Percentiles rank a stretch among this genome's conserved stretches.
Evolutionary conservation across 768 basidiomycete genomes (phyloP).

Genomic region (Serendipita vermifera): DNA sequence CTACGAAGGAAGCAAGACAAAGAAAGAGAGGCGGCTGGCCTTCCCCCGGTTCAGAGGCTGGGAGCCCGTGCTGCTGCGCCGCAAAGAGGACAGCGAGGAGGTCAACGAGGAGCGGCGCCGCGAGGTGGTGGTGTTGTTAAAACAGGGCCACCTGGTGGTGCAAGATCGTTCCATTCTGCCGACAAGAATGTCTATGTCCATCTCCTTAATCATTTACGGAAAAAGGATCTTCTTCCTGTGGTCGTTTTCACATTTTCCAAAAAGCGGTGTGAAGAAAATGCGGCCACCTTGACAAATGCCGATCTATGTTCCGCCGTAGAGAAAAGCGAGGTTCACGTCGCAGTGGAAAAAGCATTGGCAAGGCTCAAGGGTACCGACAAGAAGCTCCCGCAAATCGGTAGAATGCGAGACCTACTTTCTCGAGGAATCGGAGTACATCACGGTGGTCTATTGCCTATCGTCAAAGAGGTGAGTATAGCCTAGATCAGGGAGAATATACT

Average conservation of each 20-base stretch:
- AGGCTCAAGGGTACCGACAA: conserved; percentile 90
- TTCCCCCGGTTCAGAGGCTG: conserved; percentile 70
- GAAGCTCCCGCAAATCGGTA: conserved; percentile 80
- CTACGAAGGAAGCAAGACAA: conserved; percentile 92
- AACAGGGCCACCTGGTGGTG: conserved; percentile 30
- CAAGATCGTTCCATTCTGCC: conserved; percentile 49
- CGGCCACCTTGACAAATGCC: conserved; percentile 70
- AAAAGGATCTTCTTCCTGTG: conserved; percentile 76
- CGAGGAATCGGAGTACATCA: conserved; percentile 97
- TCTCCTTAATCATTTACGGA: conserved; percentile 72
- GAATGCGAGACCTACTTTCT: conserved; percentile 78
- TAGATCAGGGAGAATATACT: conserved; percentile 13
- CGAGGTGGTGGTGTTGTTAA: conserved; percentile 23
- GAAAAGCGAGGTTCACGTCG: conserved; percentile 94
- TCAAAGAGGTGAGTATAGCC: conserved; percentile 63
- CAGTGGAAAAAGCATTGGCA: conserved; percentile 81
- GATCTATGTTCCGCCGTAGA: conserved; percentile 83
- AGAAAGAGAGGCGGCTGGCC: conserved; percentile 88
- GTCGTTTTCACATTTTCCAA: conserved; percentile 97
- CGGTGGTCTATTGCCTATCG: conserved; percentile 87
- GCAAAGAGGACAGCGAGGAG: conserved; percentile 38
- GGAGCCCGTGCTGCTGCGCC: conserved; percentile 62
- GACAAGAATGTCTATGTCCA: conserved; percentile 95
- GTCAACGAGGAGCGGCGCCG: conserved; percentile 32
- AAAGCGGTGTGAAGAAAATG: conserved; percentile 94